A percentile compares a stretch with the other conserved stretches of the same genome.
These are phyloP conservation scores for Globisporangium heterothallicum DNA, from an alignment of 352 stramenopile genomes.

Conservation along the genomic window DNA sequence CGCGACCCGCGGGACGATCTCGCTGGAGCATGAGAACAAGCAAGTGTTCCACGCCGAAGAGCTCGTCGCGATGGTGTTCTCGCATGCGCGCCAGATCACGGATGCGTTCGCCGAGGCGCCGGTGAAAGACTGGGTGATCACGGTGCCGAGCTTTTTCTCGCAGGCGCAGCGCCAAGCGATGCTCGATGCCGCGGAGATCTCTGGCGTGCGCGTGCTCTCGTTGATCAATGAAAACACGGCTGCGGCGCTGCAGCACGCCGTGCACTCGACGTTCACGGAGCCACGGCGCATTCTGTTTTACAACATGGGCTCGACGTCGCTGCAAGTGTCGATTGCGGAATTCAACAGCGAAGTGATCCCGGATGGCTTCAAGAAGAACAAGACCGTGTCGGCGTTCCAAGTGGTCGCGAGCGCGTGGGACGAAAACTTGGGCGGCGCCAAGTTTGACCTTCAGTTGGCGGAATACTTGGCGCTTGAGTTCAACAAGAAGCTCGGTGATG, in stretches of 20 bases:
- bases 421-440: constrained; percentile 84
- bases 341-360: constrained; percentile 84
- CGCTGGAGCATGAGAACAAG: constrained; percentile 46
- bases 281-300: constrained; percentile 95
- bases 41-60: constrained; percentile 91
- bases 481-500: constrained; percentile 86
- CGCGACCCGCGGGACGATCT: constrained; percentile 61
- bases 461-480: constrained; percentile 94
- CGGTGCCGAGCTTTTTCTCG: constrained; percentile 94
- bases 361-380: constrained; percentile 90
- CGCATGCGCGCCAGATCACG: constrained; percentile 84
- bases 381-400: constrained; percentile 88
- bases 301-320: constrained; percentile 94
- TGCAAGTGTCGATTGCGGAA: constrained; percentile 87
- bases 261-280: constrained; percentile 88
- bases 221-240: constrained; percentile 98
- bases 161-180: constrained; percentile 93
- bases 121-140: constrained; percentile 94
- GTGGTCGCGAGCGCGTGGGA: constrained; percentile 94
- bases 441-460: constrained; percentile 91
- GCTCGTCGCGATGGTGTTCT: constrained; percentile 95
- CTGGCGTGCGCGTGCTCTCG: constrained; percentile 92
- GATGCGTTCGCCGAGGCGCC: constrained; percentile 56
- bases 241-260: constrained; percentile 93
- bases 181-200: constrained; percentile 92